Evolutionary conservation across 345 rosid genomes (phyloP), one percentile per base, ranked within the genome.

Genomic region (Microcos paniculata): DNA sequence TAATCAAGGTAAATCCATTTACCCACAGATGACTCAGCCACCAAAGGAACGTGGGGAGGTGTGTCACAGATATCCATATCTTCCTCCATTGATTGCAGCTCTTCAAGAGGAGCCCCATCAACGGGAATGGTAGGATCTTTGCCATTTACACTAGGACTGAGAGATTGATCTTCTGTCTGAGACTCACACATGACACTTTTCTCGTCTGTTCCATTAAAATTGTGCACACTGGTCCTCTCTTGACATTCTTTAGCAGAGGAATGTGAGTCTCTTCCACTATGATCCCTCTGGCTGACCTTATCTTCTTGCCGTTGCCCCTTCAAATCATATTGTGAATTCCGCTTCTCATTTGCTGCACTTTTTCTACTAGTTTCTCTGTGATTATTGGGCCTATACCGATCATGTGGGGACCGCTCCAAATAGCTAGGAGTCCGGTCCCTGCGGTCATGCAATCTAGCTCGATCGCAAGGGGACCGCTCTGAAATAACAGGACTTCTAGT

Each of bases 51-150:
- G 88, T 96, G 97, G 71, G 99, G 99, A 42, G 99, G 97, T 0
- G 97, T 92, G 79, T 96, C 94, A 78, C 96, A 88, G 72, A 96
- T 96, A 82, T 96, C 99, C 99, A 96, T 96, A 84, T 96, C 99
- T 85, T 94, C 99, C 90, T 96, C 99, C 99, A 96, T 96, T 38
- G 99, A 96, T 26, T 79, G 86, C 83, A 88, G 82, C 85, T 91
- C 98, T 82, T 88, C 94, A 30, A 82, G 84, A 80, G 87, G 87
- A 72, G 78, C 83, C 73, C 59, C 90, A 80, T 79, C 83, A 69
- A 75, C 86, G 66, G 72, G 77, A 69, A 31, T 81, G 73, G 88
- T 80, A 74, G 87, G 80, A 70, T 85, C 89, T 78, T 74, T 83
- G 82, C 79, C 74, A 80, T 76, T 80, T 48, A 62, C 79, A 61